Percentiles rank a stretch among this genome's conserved stretches.
phyloP scores from a whole-genome alignment of 1,139 yeast genomes.

The Yamadazyma buinensis region DNA sequence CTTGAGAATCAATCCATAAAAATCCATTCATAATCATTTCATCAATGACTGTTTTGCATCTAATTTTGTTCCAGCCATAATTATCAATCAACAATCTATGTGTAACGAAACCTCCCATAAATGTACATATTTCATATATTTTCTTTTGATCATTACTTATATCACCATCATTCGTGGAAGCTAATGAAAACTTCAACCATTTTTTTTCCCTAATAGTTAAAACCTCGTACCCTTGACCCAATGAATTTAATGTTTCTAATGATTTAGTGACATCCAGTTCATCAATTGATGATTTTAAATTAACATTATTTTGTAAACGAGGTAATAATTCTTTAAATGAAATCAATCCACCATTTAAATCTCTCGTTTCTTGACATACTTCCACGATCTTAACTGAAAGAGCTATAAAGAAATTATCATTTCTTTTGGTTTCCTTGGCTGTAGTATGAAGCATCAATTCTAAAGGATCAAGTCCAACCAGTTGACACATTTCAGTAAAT shows the following conservation, averaged over 20 bases:
- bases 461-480: constrained; percentile 82
- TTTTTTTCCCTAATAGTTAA: constrained; percentile 29
- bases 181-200: constrained; percentile 40
- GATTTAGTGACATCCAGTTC: constrained; percentile 20
- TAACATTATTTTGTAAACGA: constrained; percentile 19
- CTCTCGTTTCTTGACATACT: constrained; percentile 65
- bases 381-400: constrained; percentile 72
- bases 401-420: constrained; percentile 59
- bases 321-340: constrained; percentile 55
- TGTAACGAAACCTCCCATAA: constrained; percentile 64
- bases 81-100: constrained; percentile 63
- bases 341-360: constrained; percentile 76
- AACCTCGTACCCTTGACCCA: constrained; percentile 39
- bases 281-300: constrained; percentile 15
- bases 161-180: constrained; percentile 23
- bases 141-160: constrained; percentile 58
- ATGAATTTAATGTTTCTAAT: constrained; percentile 16
- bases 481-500: constrained; percentile 70
- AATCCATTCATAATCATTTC: constrained; percentile 81
- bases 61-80: constrained; percentile 61
- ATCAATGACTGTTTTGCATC: constrained; percentile 63
- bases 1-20: constrained; percentile 76
- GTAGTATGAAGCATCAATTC: constrained; percentile 35
- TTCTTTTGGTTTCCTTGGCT: constrained; percentile 18
- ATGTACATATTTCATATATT: constrained; percentile 70